Percentiles rank a stretch among this genome's conserved stretches.
phyloP scores from a whole-genome alignment of 352 stramenopile genomes.

The Phytophthora pistaciae region DNA sequence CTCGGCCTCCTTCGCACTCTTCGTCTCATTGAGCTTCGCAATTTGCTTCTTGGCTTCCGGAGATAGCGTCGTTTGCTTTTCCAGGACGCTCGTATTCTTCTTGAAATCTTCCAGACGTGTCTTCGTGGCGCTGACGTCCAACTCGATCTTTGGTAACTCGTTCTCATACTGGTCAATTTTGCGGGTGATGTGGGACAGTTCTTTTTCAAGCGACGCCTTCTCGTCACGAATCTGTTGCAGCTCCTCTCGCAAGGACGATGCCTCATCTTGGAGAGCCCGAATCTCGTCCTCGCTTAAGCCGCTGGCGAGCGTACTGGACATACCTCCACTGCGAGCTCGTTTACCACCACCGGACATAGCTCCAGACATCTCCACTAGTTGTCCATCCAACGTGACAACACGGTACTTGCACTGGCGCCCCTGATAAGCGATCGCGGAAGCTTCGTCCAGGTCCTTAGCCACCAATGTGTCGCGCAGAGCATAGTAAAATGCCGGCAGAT shows the following conservation, averaged over 20 bases:
- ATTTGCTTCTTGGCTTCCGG: conserved; percentile 90
- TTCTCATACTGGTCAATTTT: conserved; percentile 92
- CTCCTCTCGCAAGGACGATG: conserved; percentile 55
- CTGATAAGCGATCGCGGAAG: conserved; percentile 91
- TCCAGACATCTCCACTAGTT: conserved; percentile 98
- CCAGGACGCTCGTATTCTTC: conserved; percentile 73
- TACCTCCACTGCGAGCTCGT: conserved; percentile 92
- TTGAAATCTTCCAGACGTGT: conserved; percentile 70
- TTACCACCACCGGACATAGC: conserved; percentile 99
- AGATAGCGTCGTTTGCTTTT: conserved; percentile 90
- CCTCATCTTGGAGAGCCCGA: conserved; percentile 63
- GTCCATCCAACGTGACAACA: conserved; percentile 98
- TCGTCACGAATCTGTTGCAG: conserved; percentile 69
- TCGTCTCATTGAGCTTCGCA: conserved; percentile 81
- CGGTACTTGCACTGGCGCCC: conserved; percentile 94
- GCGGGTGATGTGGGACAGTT: conserved; percentile 86
- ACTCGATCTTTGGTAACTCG: conserved; percentile 91
- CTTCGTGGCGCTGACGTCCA: conserved; percentile 81
- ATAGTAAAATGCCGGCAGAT: conserved; percentile 96
- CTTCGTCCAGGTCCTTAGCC: conserved; percentile 95
- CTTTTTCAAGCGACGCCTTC: conserved; percentile 81
- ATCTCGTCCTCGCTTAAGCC: conserved; percentile 74
- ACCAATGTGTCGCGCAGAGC: conserved; percentile 98
- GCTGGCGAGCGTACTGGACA: conserved; percentile 83
- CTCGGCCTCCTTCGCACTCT: conserved; percentile 92